These are phyloP conservation scores for Neofusicoccum laricinum DNA, from an alignment of 2,329 filamentous ascomycete genomes.

Conservation along the genomic window DNA sequence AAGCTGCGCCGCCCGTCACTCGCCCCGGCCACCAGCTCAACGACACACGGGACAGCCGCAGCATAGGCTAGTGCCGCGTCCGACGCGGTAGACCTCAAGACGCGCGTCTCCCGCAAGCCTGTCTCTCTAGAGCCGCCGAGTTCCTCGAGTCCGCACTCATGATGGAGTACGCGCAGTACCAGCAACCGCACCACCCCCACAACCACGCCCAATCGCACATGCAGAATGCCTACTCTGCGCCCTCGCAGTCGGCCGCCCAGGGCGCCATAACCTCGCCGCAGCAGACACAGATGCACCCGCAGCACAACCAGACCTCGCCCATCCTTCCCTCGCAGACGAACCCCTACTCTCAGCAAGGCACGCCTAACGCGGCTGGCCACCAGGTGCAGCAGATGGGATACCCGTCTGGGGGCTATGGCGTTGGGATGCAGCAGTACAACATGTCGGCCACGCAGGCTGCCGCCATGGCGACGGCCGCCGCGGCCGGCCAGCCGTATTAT, in stretches of 20 bases:
- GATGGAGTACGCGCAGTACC: constrained; percentile 51
- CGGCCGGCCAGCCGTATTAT: constrained; percentile 75
- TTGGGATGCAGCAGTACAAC: constrained; percentile 78
- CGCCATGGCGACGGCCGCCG: constrained; percentile 90
- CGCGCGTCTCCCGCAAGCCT: constrained; percentile 2
- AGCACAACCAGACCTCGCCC: constrained; percentile 68
- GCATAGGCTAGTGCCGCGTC: constrained; percentile 33
- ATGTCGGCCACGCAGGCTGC: constrained; percentile 84
- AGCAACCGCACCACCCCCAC: constrained; percentile 44
- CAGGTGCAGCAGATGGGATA: constrained; percentile 73
- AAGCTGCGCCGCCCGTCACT: constrained; percentile 17
- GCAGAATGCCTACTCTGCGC: constrained; percentile 33
- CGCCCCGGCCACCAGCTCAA: constrained; percentile 20
- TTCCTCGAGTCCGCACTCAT: constrained; percentile 21
- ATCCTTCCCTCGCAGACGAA: constrained; percentile 72
- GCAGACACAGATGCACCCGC: constrained; percentile 62
- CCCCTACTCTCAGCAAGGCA: constrained; percentile 60
- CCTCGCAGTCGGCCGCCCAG: constrained; percentile 33
- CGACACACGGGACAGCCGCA: constrained; percentile 22
- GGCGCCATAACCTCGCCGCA: constrained; percentile 65
- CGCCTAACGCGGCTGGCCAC: constrained; percentile 58
- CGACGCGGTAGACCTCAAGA: constrained; percentile 26
- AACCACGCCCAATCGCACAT: constrained; percentile 41
- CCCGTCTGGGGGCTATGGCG: constrained; percentile 68
- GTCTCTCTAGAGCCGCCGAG: neutral